These are phyloP conservation scores for Coelastrella sp. DNA, from an alignment of 139 green algal species.

Conservation along the genomic window DNA sequence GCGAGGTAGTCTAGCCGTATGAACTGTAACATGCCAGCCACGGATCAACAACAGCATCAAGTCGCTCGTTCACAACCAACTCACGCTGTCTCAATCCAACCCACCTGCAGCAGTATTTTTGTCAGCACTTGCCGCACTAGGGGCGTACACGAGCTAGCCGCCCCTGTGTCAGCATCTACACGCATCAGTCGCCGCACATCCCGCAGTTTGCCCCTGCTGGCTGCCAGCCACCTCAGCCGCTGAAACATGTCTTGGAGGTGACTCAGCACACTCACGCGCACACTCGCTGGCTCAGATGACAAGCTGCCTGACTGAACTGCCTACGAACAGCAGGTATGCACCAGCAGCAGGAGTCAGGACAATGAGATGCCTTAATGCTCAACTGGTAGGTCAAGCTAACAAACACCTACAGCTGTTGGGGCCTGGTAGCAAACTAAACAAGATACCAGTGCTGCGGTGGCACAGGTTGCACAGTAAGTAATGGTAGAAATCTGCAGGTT, in stretches of 20 bases:
- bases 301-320: neutral
- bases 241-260: neutral
- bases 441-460: too few species aligned
- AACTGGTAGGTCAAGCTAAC: too few species aligned
- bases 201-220: conserved; percentile 25
- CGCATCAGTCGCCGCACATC: conserved; percentile 54
- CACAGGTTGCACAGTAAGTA: too few species aligned
- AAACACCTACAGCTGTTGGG: too few species aligned
- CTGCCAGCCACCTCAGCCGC: conserved; percentile 40
- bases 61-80: too few species aligned
- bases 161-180: conserved; percentile 54
- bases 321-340: neutral
- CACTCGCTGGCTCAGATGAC: neutral
- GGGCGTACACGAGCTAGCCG: conserved; percentile 30
- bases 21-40: too few species aligned
- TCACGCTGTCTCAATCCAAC: neutral
- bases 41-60: too few species aligned
- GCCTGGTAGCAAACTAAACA: too few species aligned
- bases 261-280: neutral
- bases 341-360: neutral
- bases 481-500: too few species aligned
- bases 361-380: too few species aligned
- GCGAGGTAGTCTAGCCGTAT: too few species aligned
- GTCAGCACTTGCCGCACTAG: conserved; percentile 53
- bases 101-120: conserved; percentile 57